These are phyloP conservation scores for Aspergillus fischeri DNA, from an alignment of 2,329 filamentous ascomycete species.

Conservation along the genomic window DNA sequence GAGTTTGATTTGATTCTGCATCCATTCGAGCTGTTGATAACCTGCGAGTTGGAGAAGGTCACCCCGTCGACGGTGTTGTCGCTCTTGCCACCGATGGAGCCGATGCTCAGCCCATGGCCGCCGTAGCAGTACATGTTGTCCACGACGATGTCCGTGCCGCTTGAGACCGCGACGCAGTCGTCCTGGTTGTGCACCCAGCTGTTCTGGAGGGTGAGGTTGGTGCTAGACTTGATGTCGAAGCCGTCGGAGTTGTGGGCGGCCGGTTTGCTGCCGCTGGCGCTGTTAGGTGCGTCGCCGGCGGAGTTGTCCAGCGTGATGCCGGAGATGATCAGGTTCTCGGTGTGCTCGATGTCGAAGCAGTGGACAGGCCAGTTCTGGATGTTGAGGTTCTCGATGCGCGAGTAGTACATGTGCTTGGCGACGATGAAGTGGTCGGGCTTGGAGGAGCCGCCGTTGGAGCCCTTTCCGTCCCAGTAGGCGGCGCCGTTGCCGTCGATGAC, in stretches of 20 bases:
- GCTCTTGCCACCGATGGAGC: slow-evolving; percentile 43
- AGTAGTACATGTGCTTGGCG: slow-evolving; percentile 38
- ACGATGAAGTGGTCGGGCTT: slow-evolving; percentile 40
- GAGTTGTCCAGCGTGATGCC: slow-evolving; percentile 40
- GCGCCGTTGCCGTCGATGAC: slow-evolving; percentile 39
- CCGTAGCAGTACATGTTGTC: slow-evolving; percentile 35
- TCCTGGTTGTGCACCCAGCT: slow-evolving; percentile 44
- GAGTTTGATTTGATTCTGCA: slow-evolving; percentile 40
- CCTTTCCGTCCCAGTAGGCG: slow-evolving; percentile 45
- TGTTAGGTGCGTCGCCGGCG: slow-evolving; percentile 34
- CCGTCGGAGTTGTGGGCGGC: slow-evolving; percentile 49
- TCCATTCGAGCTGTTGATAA: slow-evolving; percentile 18
- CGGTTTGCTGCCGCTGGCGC: slow-evolving; percentile 27
- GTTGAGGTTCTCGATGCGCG: slow-evolving; percentile 35
- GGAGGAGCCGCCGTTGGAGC: slow-evolving; percentile 43
- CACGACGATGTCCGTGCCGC: slow-evolving; percentile 24
- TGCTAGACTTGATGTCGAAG: slow-evolving; percentile 46
- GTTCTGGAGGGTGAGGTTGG: slow-evolving; percentile 40
- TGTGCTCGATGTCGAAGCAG: slow-evolving; percentile 35
- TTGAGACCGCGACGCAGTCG: slow-evolving; percentile 34
- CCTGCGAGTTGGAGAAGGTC: slow-evolving; percentile 44
- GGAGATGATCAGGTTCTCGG: slow-evolving; percentile 31
- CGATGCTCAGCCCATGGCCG: slow-evolving; percentile 32
- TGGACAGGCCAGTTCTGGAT: slow-evolving; percentile 42
- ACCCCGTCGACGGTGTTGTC: slow-evolving; percentile 53